Base-by-base conservation (phyloP, 1,284 basidiomycete species). In the Moniliophthora roreri region DNA sequence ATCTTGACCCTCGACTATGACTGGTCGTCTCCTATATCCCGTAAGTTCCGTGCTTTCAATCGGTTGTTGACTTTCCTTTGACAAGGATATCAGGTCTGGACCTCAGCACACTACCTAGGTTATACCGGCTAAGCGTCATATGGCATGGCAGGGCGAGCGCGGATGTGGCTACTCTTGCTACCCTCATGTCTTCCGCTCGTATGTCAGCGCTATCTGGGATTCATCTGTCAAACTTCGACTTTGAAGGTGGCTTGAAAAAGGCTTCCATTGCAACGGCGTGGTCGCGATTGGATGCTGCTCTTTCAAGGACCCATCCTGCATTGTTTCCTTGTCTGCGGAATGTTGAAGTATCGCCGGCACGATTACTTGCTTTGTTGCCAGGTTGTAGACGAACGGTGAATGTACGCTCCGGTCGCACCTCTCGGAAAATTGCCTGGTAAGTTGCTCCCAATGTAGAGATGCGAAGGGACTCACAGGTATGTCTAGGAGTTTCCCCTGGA, bases 221-320 rank as follows among this genome's bases (percentile, higher is more conserved):
- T 4, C 23, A 46, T 28, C 11, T 46, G 24, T 46, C 26, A n/a
- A 46, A 46, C 28, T 46, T 32, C 16, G 44, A 46, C 44, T 46
- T 46, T 32, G 28, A 32, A 6, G 44, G 44, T 23, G 13, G 44
- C 24, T 32, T 28, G 16, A 4, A 18, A 13, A 46, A 46, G 18
- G 16, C 24, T 16, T 9, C 16, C 16, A 24, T 28, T 28, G 24
- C 10, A 46, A 10, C 44, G 11, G 44, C 44, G 13, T 46, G 44
- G 44, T 28, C 44, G 3, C n/a, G 26, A 10, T 28, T 46, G 11
- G 44, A 46, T n/a, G 44, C 24, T 18, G 13, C 28, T 11, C 44
- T 46, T n/a, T 28, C 44, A 9, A 24, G 21, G 4, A 46, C 24
- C 24, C 24, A 32, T 23, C 24, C 44, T 10, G 13, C 26, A 5